Conservation (phyloP, 73 alveolate species). For the Paramecium octaurelia region DNA sequence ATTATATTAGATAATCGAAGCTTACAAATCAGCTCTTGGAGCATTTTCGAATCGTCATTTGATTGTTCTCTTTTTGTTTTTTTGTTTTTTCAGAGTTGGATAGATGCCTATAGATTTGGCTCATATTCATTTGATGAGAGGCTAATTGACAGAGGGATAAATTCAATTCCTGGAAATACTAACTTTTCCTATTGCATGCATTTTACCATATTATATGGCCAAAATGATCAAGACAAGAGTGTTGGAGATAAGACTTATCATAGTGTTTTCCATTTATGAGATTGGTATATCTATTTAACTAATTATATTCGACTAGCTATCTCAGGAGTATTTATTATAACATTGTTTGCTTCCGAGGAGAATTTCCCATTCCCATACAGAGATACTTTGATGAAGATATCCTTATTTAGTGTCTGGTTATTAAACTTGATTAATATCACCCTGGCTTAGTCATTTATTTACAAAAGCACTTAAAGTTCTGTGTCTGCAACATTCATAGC, state of each 20-base stretch:
- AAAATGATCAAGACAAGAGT: neutral
- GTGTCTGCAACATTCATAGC: neutral
- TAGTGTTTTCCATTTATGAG: neutral
- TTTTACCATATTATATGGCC: conserved; percentile 9
- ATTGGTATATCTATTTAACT: neutral
- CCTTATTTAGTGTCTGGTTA: neutral
- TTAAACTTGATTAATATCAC: neutral
- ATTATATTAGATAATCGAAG: neutral
- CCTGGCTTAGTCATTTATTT: conserved; percentile 6
- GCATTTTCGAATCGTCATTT: neutral
- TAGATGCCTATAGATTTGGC: neutral
- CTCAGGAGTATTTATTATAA: neutral
- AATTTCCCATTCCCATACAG: conserved; percentile 22
- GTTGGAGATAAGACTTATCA: neutral
- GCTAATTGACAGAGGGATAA: neutral
- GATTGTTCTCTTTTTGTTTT: neutral
- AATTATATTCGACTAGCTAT: neutral
- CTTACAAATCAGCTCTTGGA: neutral
- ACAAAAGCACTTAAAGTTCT: neutral
- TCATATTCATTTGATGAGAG: neutral
- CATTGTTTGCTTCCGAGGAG: neutral
- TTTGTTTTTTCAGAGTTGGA: neutral
- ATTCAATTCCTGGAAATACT: neutral
- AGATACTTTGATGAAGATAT: neutral
- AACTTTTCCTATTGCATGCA: conserved; percentile 20